A percentile compares a stretch with the other conserved stretches of the same genome.
These are phyloP conservation scores for barley (Hordeum vulgare) DNA, from an alignment of 176 grass and related monocot species.

Conservation along the genomic window MorexV3_pseudomolecules_assembly NC_058521.1:128868256-128868755, in stretches of 20 bases:
- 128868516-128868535: background rate
- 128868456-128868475: background rate
- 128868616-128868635: background rate
- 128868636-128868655: background rate
- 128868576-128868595: background rate
- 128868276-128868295: conserved; percentile 28
- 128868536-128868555: background rate
- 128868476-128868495: background rate
- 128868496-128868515: background rate
- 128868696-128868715: background rate
- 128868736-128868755: background rate
- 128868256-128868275: conserved; percentile 55
- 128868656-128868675: too few species aligned
- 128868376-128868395: background rate
- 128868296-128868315: background rate
- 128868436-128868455: background rate
- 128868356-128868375: conserved; percentile 18
- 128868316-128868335: background rate
- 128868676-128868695: too few species aligned
- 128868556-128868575: background rate
- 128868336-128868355: background rate
- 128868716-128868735: background rate
- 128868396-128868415: background rate
- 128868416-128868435: background rate
- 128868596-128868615: background rate